Percentiles rank a stretch among this genome's conserved stretches.
phyloP scores from a whole-genome alignment of 179 eudicot genomes.

The Drosera spatulata region DNA sequence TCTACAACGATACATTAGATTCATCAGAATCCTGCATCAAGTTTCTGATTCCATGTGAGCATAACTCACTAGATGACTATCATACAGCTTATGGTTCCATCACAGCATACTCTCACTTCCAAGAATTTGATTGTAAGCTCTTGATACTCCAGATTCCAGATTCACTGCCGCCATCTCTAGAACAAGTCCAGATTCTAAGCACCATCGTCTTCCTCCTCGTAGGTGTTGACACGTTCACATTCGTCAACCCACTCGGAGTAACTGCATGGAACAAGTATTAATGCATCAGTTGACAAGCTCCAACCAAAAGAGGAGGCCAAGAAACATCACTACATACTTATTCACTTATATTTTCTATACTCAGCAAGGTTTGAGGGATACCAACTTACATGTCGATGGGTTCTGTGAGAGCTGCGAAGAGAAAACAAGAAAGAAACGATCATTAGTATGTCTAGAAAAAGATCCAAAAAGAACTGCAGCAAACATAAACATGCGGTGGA shows the following conservation, averaged over 20 bases:
- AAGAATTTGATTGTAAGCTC: no score
- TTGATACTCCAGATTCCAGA: no score
- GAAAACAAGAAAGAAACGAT: constrained; percentile 2
- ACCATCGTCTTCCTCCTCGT: constrained; percentile 39
- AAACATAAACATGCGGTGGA: no score
- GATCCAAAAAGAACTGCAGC: no score
- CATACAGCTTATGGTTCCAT: no score
- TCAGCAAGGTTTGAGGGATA: neutral
- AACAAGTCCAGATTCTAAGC: constrained; percentile 1
- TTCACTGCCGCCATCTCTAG: neutral
- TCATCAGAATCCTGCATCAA: no score
- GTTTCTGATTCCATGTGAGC: no score
- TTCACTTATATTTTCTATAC: neutral
- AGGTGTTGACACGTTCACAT: constrained; percentile 72
- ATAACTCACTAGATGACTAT: no score
- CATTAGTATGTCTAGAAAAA: neutral
- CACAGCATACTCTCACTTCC: no score
- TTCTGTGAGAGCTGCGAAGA: constrained; percentile 70
- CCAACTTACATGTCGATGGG: constrained; percentile 81
- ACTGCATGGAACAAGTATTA: constrained; percentile 24
- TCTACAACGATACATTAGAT: no score
- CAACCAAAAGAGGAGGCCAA: neutral
- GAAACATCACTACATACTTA: neutral
- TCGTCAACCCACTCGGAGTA: constrained; percentile 92
- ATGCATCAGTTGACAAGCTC: neutral